Base-by-base conservation (phyloP, 345 rosid genomes). In the Odontarrhena argentea region DNA sequence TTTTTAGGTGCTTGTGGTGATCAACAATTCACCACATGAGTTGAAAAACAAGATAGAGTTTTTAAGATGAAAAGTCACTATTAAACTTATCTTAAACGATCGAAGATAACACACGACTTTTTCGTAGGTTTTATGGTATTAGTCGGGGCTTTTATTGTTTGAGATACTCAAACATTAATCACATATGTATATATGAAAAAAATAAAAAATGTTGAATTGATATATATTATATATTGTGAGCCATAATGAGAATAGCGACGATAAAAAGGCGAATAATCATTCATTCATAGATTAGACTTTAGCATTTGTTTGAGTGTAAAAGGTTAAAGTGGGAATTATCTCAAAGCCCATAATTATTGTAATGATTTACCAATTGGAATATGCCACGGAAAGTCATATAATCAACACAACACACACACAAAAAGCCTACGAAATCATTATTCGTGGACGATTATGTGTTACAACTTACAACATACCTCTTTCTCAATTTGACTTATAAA, bases 251-350 rank as follows among this genome's bases (percentile, higher is more conserved):
- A 18, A 18, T 18, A 18, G 60, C 15, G 40, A 43, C 24, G 18
- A 65, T 43, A 4, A 58, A 72, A 68, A 65, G 55, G 55, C 48
- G 6, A 37, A 28, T 18, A 51, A 40, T 70, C 73, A 74, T 67
- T 74, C 61, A 63, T 26, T 40, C 4, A 59, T 53, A 40, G 68
- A 45, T 63, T 70, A 65, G 71, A 44, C 60, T 73, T 58, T 51
- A 51, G 42, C 71, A 73, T 65, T 13, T 50, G 12, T 59, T 58
- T 73, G 55, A 65, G 67, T 73, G 76, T 50, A 73, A 55, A 73
- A 73, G 61, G 71, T 73, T n/a, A 65, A 66, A 65, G 61, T 71
- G 52, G 28, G 37, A 64, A 24, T 43, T 58, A 50, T 73, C 61
- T 48, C 59, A 56, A 40, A 38, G 1, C 58, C 64, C 64, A 71